A percentile compares a stretch with the other conserved stretches of the same genome.
Evolutionary conservation across 345 rosid species (phyloP).

Genomic region (Aethionema arabicum): DNA sequence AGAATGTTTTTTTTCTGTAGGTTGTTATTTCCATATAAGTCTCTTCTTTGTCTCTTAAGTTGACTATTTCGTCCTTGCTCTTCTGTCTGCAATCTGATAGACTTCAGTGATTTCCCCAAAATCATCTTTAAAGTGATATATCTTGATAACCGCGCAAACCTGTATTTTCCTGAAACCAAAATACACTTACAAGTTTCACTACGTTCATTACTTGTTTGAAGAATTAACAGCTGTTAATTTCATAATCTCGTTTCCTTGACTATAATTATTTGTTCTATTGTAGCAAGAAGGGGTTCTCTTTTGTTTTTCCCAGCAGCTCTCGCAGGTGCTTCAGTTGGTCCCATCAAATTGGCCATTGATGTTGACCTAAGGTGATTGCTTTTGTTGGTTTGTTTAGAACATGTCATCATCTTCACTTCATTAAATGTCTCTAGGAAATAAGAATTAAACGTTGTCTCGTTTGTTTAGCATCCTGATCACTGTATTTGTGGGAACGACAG

Average conservation of each 20-base stretch:
- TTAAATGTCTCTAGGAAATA: neutral
- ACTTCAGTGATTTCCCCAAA: too few species aligned
- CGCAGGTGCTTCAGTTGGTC: conserved; percentile 78
- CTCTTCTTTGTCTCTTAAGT: too few species aligned
- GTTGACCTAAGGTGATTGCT: conserved; percentile 57
- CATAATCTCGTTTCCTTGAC: neutral
- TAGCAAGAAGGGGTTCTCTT: conserved; percentile 70
- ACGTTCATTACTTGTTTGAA: neutral
- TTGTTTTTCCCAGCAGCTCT: conserved; percentile 56
- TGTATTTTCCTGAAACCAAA: too few species aligned
- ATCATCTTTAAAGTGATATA: too few species aligned
- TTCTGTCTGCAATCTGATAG: too few species aligned
- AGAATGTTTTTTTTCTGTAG: too few species aligned
- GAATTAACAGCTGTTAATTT: neutral
- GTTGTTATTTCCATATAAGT: too few species aligned
- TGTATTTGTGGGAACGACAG: conserved; percentile 70
- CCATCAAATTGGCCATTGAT: conserved; percentile 57
- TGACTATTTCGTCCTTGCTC: too few species aligned
- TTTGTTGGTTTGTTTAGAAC: too few species aligned
- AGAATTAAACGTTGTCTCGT: neutral
- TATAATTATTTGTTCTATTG: conserved; percentile 17
- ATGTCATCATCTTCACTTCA: neutral
- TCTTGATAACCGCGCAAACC: too few species aligned
- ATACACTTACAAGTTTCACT: too few species aligned
- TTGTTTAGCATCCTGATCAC: conserved; percentile 55